phyloP scores from a whole-genome alignment of 805 yeast genomes.

The Myxozyma lipomycoides region DNA sequence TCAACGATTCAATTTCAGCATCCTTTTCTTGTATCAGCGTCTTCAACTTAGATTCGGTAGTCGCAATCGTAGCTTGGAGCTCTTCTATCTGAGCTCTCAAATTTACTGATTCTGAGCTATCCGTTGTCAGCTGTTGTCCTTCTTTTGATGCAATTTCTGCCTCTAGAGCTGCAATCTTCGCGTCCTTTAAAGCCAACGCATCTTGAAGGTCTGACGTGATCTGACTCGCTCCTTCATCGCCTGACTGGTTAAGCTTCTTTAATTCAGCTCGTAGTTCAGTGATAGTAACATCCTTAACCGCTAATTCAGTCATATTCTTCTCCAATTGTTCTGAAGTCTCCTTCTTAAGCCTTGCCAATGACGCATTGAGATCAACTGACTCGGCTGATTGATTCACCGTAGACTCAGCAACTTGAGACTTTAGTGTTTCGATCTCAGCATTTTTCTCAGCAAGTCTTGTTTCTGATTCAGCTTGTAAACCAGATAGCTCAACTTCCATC shows the following conservation, averaged over 20 bases:
- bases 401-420: too few species aligned
- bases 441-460: too few species aligned
- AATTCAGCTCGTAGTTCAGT: too few species aligned
- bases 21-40: slow-evolving; percentile 2
- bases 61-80: slow-evolving; percentile 21
- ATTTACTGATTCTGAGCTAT: slow-evolving; percentile 32
- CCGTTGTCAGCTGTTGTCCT: slow-evolving; percentile 1
- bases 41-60: slow-evolving; percentile 13
- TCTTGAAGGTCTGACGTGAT: slow-evolving; percentile 26
- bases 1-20: not conserved
- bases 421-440: too few species aligned
- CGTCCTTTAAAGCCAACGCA: slow-evolving; percentile 29
- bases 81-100: slow-evolving; percentile 39
- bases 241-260: slow-evolving; percentile 20
- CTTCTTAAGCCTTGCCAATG: not conserved
- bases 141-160: slow-evolving; percentile 22
- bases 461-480: too few species aligned
- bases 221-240: slow-evolving; percentile 26
- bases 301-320: too few species aligned
- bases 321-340: too few species aligned
- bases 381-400: too few species aligned
- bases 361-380: not conserved
- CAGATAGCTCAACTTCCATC: too few species aligned
- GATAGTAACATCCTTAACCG: too few species aligned
- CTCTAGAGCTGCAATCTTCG: slow-evolving; percentile 12